Conservation (phyloP, 495 filamentous ascomycete genomes). For the Glutinoglossum americanum region DNA sequence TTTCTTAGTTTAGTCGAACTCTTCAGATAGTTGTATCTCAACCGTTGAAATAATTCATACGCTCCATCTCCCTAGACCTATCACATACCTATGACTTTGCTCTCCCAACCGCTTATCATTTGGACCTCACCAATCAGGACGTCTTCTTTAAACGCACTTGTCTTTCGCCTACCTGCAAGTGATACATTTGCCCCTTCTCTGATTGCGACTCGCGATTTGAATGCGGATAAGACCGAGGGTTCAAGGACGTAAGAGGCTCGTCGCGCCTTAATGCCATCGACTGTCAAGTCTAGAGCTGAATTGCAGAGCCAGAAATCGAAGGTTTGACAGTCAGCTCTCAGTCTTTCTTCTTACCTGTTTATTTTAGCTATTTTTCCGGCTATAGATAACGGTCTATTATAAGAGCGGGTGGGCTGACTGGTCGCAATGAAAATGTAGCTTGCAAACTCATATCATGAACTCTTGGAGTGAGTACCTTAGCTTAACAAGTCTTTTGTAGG, state of each 20-base stretch:
- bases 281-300: slow-evolving; percentile 59
- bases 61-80: neutral
- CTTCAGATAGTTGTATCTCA: neutral
- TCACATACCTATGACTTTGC: neutral
- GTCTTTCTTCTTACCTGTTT: neutral
- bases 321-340: slow-evolving; percentile 24
- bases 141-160: neutral
- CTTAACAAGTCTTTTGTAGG: neutral
- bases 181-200: neutral
- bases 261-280: slow-evolving; percentile 7
- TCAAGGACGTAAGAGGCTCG: neutral
- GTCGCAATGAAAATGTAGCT: slow-evolving; percentile 36
- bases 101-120: neutral
- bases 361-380: too few species aligned
- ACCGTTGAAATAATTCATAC: neutral
- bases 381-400: neutral
- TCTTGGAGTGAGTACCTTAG: slow-evolving; percentile 54
- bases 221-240: neutral
- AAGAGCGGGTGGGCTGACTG: neutral
- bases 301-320: slow-evolving; percentile 83
- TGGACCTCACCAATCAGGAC: neutral
- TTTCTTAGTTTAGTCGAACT: neutral
- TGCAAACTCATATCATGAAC: slow-evolving; percentile 85
- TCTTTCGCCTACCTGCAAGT: neutral
- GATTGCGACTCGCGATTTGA: neutral